Evolutionary conservation across 2,329 filamentous ascomycete species (phyloP).

Genomic region (Orbilia javanica): DNA sequence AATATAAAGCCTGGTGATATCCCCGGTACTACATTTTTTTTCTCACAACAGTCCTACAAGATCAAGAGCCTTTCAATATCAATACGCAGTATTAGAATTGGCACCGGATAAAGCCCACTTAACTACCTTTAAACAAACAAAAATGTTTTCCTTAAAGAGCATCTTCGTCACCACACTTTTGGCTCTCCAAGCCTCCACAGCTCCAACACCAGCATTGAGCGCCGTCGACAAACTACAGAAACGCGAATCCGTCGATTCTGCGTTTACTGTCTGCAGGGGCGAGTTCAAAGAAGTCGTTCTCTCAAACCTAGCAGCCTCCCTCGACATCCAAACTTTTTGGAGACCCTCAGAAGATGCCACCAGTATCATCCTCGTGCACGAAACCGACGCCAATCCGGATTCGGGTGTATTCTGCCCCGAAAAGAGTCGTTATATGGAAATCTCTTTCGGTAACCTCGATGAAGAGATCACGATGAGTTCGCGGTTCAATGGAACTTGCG

Average conservation of each 20-base stretch:
- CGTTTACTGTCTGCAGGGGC: background rate
- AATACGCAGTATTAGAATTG: background rate
- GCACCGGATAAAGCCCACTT: background rate
- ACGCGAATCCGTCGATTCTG: background rate
- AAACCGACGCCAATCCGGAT: background rate
- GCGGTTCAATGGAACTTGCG: background rate
- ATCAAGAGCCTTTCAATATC: background rate
- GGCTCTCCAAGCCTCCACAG: background rate
- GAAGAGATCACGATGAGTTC: background rate
- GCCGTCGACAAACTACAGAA: background rate
- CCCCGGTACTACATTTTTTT: background rate
- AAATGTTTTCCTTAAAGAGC: background rate
- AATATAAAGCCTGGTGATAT: background rate
- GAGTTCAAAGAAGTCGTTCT: background rate
- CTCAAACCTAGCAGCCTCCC: background rate
- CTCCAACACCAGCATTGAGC: background rate
- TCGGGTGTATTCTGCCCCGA: background rate
- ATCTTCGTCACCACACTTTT: background rate
- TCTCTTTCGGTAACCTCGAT: background rate
- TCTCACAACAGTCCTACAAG: background rate
- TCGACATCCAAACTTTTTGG: conserved; percentile 1
- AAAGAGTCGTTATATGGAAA: background rate
- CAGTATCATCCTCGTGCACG: background rate
- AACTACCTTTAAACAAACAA: background rate
- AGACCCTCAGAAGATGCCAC: background rate